Conservation (phyloP, 73 alveolate species). For the Paramecium caudatum region DNA sequence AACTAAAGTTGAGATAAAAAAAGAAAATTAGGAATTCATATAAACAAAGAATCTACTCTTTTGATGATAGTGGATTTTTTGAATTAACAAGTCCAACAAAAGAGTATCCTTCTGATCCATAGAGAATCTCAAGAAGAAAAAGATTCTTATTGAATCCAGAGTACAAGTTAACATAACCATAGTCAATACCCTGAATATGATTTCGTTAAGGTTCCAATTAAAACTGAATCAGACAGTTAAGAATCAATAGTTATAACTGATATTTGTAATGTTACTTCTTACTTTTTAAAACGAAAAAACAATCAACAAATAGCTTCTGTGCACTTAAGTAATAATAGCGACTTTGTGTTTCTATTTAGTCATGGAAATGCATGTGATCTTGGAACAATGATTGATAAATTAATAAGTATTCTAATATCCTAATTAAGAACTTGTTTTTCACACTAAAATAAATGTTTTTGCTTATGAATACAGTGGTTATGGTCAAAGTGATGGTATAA, state of each 20-base stretch:
- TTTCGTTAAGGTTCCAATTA: neutral
- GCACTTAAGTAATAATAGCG: constrained; percentile 26
- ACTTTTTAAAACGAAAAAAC: neutral
- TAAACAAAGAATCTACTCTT: neutral
- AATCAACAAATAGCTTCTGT: constrained; percentile 22
- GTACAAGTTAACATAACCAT: neutral
- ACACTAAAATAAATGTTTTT: constrained; percentile 72
- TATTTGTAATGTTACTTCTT: neutral
- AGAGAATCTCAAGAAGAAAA: neutral
- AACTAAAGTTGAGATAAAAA: neutral
- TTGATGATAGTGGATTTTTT: neutral
- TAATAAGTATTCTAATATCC: neutral
- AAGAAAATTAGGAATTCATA: neutral
- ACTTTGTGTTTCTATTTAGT: constrained; percentile 68
- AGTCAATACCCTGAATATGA: constrained; percentile 53
- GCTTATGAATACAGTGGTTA: constrained; percentile 84
- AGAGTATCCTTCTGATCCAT: too few species aligned
- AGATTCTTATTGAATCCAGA: neutral
- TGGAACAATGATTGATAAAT: constrained; percentile 70
- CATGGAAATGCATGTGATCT: constrained; percentile 82
- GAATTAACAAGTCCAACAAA: too few species aligned
- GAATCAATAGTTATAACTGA: neutral
- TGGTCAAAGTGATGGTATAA: constrained; percentile 83
- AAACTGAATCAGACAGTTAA: neutral
- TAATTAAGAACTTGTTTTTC: constrained; percentile 32